Evolutionary conservation across 2,329 filamentous ascomycete genomes (phyloP), one percentile per base, ranked within the genome.

Genomic region (Arthrobotrys pseudoclavata): DNA sequence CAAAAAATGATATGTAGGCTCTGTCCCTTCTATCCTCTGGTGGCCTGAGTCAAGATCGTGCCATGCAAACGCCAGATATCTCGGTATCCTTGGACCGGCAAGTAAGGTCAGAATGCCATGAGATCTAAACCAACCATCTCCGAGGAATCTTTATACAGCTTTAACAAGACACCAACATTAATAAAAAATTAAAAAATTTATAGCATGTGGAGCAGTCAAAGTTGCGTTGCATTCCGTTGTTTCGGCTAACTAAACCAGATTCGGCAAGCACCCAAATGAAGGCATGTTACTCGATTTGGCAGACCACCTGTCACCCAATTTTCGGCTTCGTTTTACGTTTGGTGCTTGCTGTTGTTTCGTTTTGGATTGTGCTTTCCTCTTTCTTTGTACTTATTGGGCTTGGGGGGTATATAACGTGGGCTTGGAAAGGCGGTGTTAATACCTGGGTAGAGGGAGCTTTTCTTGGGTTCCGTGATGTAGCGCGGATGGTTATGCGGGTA

Each of bases 261-360:
- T 42, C 55, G 34, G 34, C 12, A 24, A 42, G 20, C 18, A 42
- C 24, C 31, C 34, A 42, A 40, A 60, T 60, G 6, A n/a, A 20
- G 55, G 55, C 34, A 60, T 60, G 34, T 40, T 42, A 60, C 31
- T 60, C 55, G 55, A 60, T 60, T 42, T 3, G 55, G 20, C 55
- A 42, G 55, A 42, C 31, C 55, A 60, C 55, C n/a, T 60, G 55
- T 60, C 55, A 42, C 34, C 55, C 6, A 10, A 31, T 24, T 26
- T 29, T 60, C 55, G 55, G 55, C 52, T 57, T 57, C 52, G 31
- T 57, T 57, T 57, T 57, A 57, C 52, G 31, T 57, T 57, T 57
- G n/a, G 29, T 57, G 52, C 29, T 37, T 57, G 52, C 55, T 60
- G 34, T 60, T 42, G 24, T 60, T 60, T 60, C 55, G 55, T 60